phyloP scores from a whole-genome alignment of 2,329 filamentous ascomycete species.

The Colletotrichum lini region DNA sequence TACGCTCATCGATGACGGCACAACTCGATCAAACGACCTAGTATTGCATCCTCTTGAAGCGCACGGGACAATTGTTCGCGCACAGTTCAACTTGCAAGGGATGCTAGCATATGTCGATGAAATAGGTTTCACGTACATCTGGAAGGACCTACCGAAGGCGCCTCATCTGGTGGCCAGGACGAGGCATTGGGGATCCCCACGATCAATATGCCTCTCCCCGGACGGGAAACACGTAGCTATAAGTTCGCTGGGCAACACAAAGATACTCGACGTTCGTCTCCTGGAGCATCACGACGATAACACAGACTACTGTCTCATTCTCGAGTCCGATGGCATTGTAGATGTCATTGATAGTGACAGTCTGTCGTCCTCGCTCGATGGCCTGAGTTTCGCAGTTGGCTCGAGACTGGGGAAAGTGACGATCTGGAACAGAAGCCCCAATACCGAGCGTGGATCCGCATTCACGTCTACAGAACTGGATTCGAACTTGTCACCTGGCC shows the following conservation, averaged over 20 bases:
- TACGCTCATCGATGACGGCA: no score
- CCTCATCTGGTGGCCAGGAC: neutral
- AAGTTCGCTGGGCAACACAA: neutral
- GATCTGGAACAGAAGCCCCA: neutral
- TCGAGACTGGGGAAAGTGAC: neutral
- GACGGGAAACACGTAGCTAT: neutral
- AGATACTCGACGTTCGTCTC: neutral
- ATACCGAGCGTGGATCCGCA: neutral
- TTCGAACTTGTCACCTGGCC: neutral
- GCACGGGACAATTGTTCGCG: neutral
- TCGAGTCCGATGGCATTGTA: no score
- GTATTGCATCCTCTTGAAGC: neutral
- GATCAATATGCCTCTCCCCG: neutral
- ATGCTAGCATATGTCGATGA: neutral
- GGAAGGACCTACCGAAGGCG: neutral
- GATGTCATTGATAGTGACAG: neutral
- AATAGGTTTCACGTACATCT: neutral
- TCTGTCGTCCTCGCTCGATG: neutral
- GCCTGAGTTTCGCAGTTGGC: neutral
- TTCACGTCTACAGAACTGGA: neutral
- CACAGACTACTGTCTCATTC: neutral
- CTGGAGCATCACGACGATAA: neutral
- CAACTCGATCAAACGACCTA: neutral
- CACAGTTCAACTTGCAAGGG: neutral
- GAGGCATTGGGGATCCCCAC: neutral